Base-by-base conservation (phyloP, 768 basidiomycete genomes). In the Suillus ampliporus region DNA sequence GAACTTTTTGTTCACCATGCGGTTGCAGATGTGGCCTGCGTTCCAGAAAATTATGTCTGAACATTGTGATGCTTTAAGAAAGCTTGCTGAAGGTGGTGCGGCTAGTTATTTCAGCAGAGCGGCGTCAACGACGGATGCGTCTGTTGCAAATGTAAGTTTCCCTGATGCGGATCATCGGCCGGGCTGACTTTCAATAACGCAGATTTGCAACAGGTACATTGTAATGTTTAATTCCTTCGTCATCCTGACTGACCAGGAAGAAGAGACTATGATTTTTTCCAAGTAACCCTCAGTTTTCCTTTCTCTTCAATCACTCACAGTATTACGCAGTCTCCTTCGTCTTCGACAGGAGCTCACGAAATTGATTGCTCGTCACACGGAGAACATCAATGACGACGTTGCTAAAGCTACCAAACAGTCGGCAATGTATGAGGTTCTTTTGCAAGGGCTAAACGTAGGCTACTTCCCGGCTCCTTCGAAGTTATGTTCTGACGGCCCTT, bases 251-350 rank as follows among this genome's bases (percentile, higher is more conserved):
- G 85, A 84, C 43, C 89, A 92, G 64, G 89, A 88, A 46, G 94
- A 97, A 67, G 96, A 97, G 73, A 93, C 93, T 10, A 97, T 98
- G 95, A 91, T 99, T 52, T 97, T 97, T 71, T 87, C 91, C 26
- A 95, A 95, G 97, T 97, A 71, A 21, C 57, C 35, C n/a, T 17
- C 41, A 47, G 38, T 10, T 15, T 5, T 37, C 3, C 50, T 23
- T 48, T 21, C 17, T 56, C 23, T 56, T 46, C 10, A 19, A 48
- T 51, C 52, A 37, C 58, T 60, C 21, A 60, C 21, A 47, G n/a
- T 40, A 1, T 44, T 59, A 60, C 6, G 13, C 63, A 99, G 97
- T 71, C 80, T 97, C 57, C 79, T 88, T 15, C 90, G 95, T n/a
- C 74, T 98, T 54, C 88, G 95, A 43, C 87, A 90, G 67, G 96